Conservation (phyloP, 176 grass and related monocot genomes). For the Raddia distichophylla region DNA sequence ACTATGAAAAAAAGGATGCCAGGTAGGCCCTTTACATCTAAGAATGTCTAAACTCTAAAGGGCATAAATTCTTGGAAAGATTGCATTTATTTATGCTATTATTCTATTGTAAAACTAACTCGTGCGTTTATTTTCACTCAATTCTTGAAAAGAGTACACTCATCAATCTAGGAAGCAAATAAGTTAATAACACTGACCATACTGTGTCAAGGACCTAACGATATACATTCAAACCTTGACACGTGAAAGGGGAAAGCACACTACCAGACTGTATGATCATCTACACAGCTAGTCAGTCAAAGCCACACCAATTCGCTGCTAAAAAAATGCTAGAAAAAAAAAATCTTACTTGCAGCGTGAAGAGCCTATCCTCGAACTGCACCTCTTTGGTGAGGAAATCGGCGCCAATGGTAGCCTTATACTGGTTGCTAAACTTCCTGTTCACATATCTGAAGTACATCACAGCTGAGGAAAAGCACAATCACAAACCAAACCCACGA, state of each 20-base stretch:
- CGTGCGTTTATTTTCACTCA: background rate
- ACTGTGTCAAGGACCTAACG: background rate
- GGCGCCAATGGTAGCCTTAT: slow-evolving; percentile 95
- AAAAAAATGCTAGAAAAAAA: background rate
- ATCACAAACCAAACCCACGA: background rate
- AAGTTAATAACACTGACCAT: background rate
- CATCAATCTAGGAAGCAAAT: background rate
- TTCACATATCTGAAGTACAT: slow-evolving; percentile 92
- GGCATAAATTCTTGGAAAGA: background rate
- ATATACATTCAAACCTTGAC: background rate
- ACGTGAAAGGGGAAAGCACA: background rate
- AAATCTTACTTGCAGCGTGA: slow-evolving; percentile 79
- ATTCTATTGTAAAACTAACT: background rate
- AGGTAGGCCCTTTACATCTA: background rate
- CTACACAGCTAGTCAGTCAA: slow-evolving; percentile 1
- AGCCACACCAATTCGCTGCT: background rate
- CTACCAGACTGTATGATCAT: background rate
- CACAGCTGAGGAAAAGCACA: slow-evolving; percentile 42
- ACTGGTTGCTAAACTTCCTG: slow-evolving; percentile 97
- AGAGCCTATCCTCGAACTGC: slow-evolving; percentile 85
- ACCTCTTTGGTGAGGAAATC: slow-evolving; percentile 99
- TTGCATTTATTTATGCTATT: background rate
- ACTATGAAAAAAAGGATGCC: background rate
- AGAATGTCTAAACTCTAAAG: background rate
- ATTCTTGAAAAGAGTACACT: background rate